A percentile compares a stretch with the other conserved stretches of the same genome.
Evolutionary conservation across 78 protist species (phyloP).

Genomic region (Dictyostelium brefeldianum): DNA sequence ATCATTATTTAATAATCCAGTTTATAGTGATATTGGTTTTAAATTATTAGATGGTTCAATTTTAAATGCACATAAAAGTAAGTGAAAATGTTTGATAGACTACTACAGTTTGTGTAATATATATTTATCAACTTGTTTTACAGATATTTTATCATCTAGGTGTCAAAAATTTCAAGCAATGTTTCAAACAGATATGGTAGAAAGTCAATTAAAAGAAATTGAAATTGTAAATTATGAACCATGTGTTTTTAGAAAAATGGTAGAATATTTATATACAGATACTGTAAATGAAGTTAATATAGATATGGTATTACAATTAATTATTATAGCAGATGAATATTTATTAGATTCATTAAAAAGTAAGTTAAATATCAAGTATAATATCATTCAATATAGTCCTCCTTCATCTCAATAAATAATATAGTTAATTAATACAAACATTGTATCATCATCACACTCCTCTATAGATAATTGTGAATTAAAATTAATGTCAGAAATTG

Average conservation of each 20-base stretch:
- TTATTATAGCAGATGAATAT: slow-evolving; percentile 75
- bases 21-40: slow-evolving; percentile 56
- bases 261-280: slow-evolving; percentile 63
- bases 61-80: slow-evolving; percentile 60
- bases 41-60: slow-evolving; percentile 30
- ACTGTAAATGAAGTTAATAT: slow-evolving; percentile 32
- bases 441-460: no score
- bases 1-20: slow-evolving; percentile 15
- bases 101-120: no score
- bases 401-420: no score
- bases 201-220: slow-evolving; percentile 40
- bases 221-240: slow-evolving; percentile 44
- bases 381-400: no score
- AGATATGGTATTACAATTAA: slow-evolving; percentile 42
- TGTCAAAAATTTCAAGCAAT: slow-evolving; percentile 69
- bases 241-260: slow-evolving; percentile 64
- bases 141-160: slow-evolving; percentile 72
- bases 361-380: background rate
- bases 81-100: no score
- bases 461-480: slow-evolving; percentile 13
- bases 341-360: slow-evolving; percentile 64
- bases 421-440: no score
- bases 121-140: background rate
- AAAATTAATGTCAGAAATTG: slow-evolving; percentile 40
- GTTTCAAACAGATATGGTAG: slow-evolving; percentile 52